Conservation (phyloP, 371 early-diverging fungal species). For the Rhizopus arrhizus region DNA sequence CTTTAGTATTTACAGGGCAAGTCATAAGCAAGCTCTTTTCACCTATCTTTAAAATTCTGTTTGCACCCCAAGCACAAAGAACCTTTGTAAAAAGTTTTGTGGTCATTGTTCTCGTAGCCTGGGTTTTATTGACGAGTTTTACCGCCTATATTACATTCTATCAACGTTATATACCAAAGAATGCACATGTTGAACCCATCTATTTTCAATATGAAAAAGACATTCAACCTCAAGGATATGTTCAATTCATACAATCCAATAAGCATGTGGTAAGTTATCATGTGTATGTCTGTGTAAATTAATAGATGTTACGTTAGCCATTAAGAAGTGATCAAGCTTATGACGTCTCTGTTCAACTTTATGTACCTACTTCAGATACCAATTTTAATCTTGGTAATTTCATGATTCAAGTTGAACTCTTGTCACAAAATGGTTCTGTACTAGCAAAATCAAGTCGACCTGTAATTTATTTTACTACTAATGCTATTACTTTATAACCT, state of each 20-base stretch:
- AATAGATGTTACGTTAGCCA: conserved; percentile 5
- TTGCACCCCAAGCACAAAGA: conserved; percentile 42
- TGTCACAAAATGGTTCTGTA: conserved; percentile 50
- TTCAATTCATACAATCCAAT: conserved; percentile 23
- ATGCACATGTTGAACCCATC: conserved; percentile 46
- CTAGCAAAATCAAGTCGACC: conserved; percentile 68
- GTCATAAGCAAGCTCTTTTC: conserved; percentile 11
- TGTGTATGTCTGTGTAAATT: not conserved
- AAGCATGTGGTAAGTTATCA: conserved; percentile 25
- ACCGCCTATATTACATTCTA: conserved; percentile 51
- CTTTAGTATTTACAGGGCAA: conserved; percentile 10
- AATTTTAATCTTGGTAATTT: conserved; percentile 83
- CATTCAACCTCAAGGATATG: conserved; percentile 13
- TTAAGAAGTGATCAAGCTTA: conserved; percentile 32
- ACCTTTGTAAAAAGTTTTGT: conserved; percentile 41
- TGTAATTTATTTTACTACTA: conserved; percentile 34
- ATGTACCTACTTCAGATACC: conserved; percentile 78
- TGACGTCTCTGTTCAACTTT: conserved; percentile 66
- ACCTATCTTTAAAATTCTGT: conserved; percentile 29
- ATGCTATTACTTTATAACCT: not conserved
- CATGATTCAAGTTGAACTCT: conserved; percentile 78
- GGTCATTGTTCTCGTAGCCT: conserved; percentile 26
- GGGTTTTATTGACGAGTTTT: conserved; percentile 48
- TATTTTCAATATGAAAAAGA: conserved; percentile 41
- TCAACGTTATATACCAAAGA: conserved; percentile 47